Base-by-base conservation (phyloP, 495 filamentous ascomycete genomes). In the Hypoxylon trugodes region DNA sequence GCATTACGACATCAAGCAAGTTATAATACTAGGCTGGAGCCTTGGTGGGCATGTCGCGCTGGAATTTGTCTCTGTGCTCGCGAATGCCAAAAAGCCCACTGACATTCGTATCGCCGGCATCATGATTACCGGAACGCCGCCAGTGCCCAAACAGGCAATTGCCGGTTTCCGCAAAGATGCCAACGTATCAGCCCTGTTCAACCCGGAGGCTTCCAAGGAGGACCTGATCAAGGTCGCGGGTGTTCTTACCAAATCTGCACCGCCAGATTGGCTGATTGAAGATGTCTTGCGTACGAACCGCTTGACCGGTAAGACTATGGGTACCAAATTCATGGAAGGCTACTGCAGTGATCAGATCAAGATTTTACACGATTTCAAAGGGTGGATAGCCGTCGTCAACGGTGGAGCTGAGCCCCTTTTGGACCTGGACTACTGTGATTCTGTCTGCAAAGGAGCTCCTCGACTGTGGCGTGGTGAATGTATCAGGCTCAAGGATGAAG, bases 321-420 rank as follows among this genome's bases (percentile, higher is more conserved):
- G 36, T 40, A 16, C n/a, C 36, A 40, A 40, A 40, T 40, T 40
- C 36, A 40, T 40, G 36, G 36, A 40, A 40, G 36, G 36, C 36
- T 40, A 40, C 36, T 40, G 36, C 36, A 40, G 36, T 40, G 36
- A 40, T 40, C 36, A 40, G 36, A 40, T 40, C n/a, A 40, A 40
- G 36, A 40, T 40, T 40, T n/a, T 40, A 16, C 36, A 40, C 36
- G 36, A 40, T 40, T 30, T 30, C 28, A 30, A 30, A 30, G 28
- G 28, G 28, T 30, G 28, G 28, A 30, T 30, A 30, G 28, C 28
- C 28, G 28, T 30, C 28, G 28, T 30, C 28, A 30, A 30, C 28
- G 28, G 28, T 30, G 28, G 28, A 30, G 4, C 28, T 30, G 28
- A 30, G 28, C 28, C 28, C 28, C 4, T 30, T 30, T 30, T 30